These are phyloP conservation scores for Starmerella davenportii DNA, from an alignment of 805 yeast species.

Conservation along the genomic window DNA sequence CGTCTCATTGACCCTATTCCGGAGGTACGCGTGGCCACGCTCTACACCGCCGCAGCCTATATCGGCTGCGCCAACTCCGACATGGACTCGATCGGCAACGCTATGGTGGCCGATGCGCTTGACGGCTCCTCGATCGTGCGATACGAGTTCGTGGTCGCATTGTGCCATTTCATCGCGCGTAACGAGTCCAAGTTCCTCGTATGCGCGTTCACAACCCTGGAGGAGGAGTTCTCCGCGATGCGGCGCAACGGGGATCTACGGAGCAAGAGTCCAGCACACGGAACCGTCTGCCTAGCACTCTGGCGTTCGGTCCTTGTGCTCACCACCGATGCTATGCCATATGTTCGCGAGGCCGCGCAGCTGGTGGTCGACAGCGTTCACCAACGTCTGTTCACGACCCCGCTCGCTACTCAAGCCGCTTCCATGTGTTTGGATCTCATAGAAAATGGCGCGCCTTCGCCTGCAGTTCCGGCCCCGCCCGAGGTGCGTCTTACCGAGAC, in stretches of 20 bases:
- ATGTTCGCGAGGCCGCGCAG: slow-evolving; percentile 56
- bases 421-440: slow-evolving; percentile 21
- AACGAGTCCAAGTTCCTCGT: slow-evolving; percentile 63
- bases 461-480: neutral
- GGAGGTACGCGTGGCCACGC: slow-evolving; percentile 75
- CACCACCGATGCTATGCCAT: slow-evolving; percentile 75
- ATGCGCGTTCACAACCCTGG: slow-evolving; percentile 68
- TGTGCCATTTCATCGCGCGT: slow-evolving; percentile 53
- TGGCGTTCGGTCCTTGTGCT: slow-evolving; percentile 73
- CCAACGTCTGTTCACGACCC: slow-evolving; percentile 43
- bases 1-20: slow-evolving; percentile 79
- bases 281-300: slow-evolving; percentile 64
- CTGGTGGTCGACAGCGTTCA: slow-evolving; percentile 58
- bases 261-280: slow-evolving; percentile 61
- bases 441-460: neutral
- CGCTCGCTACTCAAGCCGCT: slow-evolving; percentile 42
- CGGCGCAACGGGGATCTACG: slow-evolving; percentile 41
- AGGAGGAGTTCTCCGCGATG: slow-evolving; percentile 50
- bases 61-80: slow-evolving; percentile 29
- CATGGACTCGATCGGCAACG: slow-evolving; percentile 33
- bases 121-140: slow-evolving; percentile 86
- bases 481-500: neutral
- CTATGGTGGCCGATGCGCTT: slow-evolving; percentile 46
- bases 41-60: slow-evolving; percentile 51
- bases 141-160: slow-evolving; percentile 61